These are phyloP conservation scores for Ophiocordyceps camponoti-rufipedis DNA, from an alignment of 2,329 filamentous ascomycete genomes.

Conservation along the genomic window DNA sequence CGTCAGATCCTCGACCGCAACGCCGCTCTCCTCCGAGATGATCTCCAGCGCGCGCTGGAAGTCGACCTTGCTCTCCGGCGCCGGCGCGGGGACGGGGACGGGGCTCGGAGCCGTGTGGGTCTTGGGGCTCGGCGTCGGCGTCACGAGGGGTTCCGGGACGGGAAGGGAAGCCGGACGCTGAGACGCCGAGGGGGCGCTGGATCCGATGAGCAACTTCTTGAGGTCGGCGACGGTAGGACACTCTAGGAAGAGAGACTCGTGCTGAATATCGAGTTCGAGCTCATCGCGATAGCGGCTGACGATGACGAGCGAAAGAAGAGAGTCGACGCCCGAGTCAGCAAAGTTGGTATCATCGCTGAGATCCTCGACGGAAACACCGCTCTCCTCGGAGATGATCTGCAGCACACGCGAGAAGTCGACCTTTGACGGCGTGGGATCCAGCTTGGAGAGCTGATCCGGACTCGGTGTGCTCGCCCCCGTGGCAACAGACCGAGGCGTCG, in stretches of 20 bases:
- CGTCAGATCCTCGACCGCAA: conserved; percentile 2
- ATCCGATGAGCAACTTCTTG: conserved; percentile 14
- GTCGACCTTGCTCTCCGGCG: not conserved
- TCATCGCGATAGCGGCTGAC: conserved; percentile 37
- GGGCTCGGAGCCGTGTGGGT: not conserved
- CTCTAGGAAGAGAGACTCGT: conserved; percentile 31
- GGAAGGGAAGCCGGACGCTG: not conserved
- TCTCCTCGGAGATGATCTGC: conserved; percentile 2
- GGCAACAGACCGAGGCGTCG: not conserved
- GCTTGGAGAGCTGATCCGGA: not conserved
- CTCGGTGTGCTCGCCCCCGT: not conserved
- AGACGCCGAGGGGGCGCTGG: not conserved
- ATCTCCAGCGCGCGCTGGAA: conserved; percentile 1
- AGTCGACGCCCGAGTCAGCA: conserved; percentile 38
- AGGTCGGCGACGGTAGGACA: conserved; percentile 33
- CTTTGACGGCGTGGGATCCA: not conserved
- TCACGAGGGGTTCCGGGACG: not conserved
- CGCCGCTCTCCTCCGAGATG: conserved; percentile 3
- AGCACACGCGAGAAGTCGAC: conserved; percentile 1
- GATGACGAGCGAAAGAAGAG: conserved; percentile 38
- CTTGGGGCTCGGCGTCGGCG: not conserved
- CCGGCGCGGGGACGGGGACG: not conserved
- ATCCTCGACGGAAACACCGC: conserved; percentile 2
- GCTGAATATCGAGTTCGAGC: conserved; percentile 33
- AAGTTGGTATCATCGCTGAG: conserved; percentile 26